These are phyloP conservation scores for Albophoma yamanashiensis DNA, from an alignment of 2,329 filamentous ascomycete genomes.

Conservation along the genomic window DNA sequence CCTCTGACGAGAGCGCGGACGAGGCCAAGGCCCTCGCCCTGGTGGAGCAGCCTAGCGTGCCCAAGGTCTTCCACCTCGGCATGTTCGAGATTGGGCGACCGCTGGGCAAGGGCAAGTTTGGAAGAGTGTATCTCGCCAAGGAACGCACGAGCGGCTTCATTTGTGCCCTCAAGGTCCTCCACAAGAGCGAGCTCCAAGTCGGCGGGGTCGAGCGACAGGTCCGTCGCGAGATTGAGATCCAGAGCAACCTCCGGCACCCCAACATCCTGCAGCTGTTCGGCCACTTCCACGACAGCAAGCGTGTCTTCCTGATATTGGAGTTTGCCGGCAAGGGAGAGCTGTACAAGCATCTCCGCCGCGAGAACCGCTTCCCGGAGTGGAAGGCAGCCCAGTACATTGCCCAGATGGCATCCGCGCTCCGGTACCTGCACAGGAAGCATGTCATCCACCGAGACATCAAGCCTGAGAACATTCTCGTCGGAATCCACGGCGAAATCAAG, in stretches of 20 bases:
- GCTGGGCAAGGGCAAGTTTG: conserved; percentile 64
- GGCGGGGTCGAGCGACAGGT: conserved; percentile 61
- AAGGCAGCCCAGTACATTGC: conserved; percentile 63
- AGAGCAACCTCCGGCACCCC: conserved; percentile 60
- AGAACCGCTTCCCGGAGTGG: conserved; percentile 56
- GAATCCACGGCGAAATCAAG: conserved; percentile 96
- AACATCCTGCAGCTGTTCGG: conserved; percentile 54
- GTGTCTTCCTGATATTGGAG: conserved; percentile 62
- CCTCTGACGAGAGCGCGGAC: conserved; percentile 35
- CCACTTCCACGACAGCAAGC: conserved; percentile 61
- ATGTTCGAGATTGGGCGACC: conserved; percentile 71
- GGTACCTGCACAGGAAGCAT: conserved; percentile 19
- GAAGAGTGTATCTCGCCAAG: conserved; percentile 60
- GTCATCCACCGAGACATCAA: conserved; percentile 23
- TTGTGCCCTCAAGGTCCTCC: conserved; percentile 61
- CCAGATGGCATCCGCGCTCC: conserved; percentile 46
- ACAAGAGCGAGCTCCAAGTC: conserved; percentile 59
- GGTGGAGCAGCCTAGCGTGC: conserved; percentile 43
- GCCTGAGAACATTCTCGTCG: conserved; percentile 31
- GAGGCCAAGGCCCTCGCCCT: conserved; percentile 43
- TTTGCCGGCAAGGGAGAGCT: conserved; percentile 56
- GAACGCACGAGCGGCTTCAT: conserved; percentile 57
- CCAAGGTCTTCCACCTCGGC: conserved; percentile 67
- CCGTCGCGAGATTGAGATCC: conserved; percentile 62
- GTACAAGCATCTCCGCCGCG: conserved; percentile 60